These are phyloP conservation scores for Quercus tomentella DNA, from an alignment of 331 rosid genomes.

Conservation along the genomic window DNA sequence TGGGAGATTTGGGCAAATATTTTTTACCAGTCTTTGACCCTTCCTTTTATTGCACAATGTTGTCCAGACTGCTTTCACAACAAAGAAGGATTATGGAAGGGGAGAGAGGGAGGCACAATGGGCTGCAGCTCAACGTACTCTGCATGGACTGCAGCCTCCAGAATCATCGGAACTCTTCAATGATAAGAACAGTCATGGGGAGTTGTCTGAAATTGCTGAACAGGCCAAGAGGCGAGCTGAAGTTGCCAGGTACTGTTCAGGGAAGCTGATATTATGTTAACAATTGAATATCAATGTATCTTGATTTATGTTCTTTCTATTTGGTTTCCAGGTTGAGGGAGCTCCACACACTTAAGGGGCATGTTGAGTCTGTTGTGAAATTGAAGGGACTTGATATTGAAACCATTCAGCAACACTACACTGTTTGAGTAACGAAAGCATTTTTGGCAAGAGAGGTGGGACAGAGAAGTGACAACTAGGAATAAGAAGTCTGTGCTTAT, in stretches of 20 bases:
- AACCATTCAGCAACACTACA: conserved; percentile 69
- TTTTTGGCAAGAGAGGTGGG: conserved; percentile 16
- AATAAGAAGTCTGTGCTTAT: background rate
- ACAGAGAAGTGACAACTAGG: no score
- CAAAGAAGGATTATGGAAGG: conserved; percentile 79
- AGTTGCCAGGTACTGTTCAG: conserved; percentile 58
- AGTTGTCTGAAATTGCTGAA: conserved; percentile 79
- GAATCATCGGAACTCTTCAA: conserved; percentile 33
- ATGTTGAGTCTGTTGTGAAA: conserved; percentile 67
- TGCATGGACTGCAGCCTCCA: conserved; percentile 76
- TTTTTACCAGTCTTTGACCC: background rate
- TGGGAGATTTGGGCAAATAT: background rate
- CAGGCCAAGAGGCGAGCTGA: conserved; percentile 86
- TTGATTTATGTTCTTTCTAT: background rate
- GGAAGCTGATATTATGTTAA: background rate
- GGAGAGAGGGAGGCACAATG: conserved; percentile 94
- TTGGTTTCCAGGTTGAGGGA: conserved; percentile 54
- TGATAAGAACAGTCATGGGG: conserved; percentile 54
- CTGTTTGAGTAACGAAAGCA: conserved; percentile 39
- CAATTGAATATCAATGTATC: background rate
- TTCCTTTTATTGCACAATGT: background rate
- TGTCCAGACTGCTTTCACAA: conserved; percentile 71
- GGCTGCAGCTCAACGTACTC: conserved; percentile 87
- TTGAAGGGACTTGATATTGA: conserved; percentile 72
- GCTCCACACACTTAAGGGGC: conserved; percentile 74